Conservation (phyloP, 1,284 basidiomycete genomes). For the Sporisorium graminicola region DNA sequence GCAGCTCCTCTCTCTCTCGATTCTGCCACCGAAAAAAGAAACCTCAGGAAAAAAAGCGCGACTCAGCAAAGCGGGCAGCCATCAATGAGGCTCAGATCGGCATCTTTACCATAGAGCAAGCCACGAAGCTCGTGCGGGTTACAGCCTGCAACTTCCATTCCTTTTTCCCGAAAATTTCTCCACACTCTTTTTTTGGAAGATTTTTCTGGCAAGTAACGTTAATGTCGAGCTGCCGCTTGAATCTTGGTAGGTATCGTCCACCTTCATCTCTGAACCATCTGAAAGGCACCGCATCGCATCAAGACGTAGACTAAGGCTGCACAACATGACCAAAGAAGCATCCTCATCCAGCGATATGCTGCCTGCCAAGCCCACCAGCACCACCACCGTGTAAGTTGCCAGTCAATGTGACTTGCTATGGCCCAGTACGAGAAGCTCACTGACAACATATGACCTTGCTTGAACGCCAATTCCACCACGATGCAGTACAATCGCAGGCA, state of each 20-base stretch:
- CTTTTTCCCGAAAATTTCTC: conserved; percentile 24
- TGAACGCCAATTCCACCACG: not conserved
- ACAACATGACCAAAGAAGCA: conserved; percentile 22
- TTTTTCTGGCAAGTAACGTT: not conserved
- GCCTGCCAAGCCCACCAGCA: conserved; percentile 40
- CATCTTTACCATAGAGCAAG: too few relatives aligned
- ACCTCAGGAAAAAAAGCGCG: not conserved
- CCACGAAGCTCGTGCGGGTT: not conserved
- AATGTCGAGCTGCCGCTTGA: not conserved
- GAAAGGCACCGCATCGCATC: not conserved
- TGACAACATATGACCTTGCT: conserved; percentile 4
- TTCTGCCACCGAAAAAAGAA: not conserved
- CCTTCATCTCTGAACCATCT: not conserved
- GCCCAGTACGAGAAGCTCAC: not conserved
- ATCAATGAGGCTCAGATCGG: not conserved
- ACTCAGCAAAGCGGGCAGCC: not conserved
- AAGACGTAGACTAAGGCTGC: not conserved
- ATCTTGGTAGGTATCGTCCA: not conserved
- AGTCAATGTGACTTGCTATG: not conserved
- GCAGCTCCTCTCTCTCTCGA: not conserved
- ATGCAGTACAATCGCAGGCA: conserved; percentile 41
- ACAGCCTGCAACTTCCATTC: conserved; percentile 10
- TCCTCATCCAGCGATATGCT: conserved; percentile 37
- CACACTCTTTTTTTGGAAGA: conserved; percentile 17
- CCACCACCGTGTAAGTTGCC: conserved; percentile 38